Percentiles rank a stretch among this genome's conserved stretches.
These are phyloP conservation scores for Poa pratensis DNA, from an alignment of 176 grass and related monocot genomes.

Conservation along the genomic window DNA sequence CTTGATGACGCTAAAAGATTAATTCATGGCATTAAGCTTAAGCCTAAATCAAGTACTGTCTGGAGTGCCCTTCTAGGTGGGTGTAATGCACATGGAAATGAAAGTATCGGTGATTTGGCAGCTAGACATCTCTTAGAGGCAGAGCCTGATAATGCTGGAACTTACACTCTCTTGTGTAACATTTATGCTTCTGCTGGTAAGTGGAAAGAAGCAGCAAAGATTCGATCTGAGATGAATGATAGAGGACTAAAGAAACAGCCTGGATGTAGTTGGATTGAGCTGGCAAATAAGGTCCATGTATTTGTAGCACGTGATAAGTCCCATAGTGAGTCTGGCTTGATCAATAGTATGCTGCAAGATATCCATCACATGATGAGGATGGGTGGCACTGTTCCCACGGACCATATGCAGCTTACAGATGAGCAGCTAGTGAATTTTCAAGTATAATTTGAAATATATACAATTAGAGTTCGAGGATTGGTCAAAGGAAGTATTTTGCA, in stretches of 20 bases:
- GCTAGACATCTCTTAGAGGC: constrained; percentile 70
- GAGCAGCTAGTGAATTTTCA: constrained; percentile 31
- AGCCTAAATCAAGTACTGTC: constrained; percentile 52
- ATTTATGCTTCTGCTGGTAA: constrained; percentile 89
- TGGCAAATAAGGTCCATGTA: constrained; percentile 77
- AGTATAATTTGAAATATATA: background rate
- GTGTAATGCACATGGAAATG: constrained; percentile 71
- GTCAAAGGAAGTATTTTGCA: constrained; percentile 21
- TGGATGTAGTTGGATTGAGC: constrained; percentile 89
- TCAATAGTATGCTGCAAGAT: constrained; percentile 56
- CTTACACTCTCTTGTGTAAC: constrained; percentile 73
- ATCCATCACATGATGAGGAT: constrained; percentile 71
- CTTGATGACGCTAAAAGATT: constrained; percentile 70
- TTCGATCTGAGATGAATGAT: constrained; percentile 75
- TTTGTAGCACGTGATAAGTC: constrained; percentile 80
- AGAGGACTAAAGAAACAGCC: constrained; percentile 85
- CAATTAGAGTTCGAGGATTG: background rate
- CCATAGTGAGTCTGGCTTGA: constrained; percentile 54
- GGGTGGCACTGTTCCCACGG: constrained; percentile 36
- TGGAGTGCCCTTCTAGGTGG: constrained; percentile 78
- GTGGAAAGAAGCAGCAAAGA: constrained; percentile 80
- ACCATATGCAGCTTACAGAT: constrained; percentile 35
- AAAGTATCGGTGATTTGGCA: constrained; percentile 62
- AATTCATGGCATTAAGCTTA: constrained; percentile 61
- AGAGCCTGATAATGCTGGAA: constrained; percentile 75